These are phyloP conservation scores for Lichtheimia corymbifera DNA, from an alignment of 371 early-diverging fungal species.

Conservation along the genomic window DNA sequence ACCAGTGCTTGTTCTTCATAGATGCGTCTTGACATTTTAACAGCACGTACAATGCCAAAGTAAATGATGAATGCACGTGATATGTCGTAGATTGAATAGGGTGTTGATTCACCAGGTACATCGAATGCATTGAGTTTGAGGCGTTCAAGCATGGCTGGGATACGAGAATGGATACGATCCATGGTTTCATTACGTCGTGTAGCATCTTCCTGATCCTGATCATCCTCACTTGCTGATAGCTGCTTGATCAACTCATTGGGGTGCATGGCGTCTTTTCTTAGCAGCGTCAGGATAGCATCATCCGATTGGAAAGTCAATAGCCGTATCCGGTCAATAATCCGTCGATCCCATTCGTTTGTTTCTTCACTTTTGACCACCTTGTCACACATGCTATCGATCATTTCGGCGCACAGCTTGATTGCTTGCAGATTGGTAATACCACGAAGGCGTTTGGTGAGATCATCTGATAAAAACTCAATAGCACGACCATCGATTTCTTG, in stretches of 20 bases:
- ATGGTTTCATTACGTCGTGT: neutral
- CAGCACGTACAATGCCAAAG: neutral
- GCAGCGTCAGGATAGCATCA: too few relatives aligned
- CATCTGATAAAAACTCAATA: neutral
- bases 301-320: too few relatives aligned
- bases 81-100: neutral
- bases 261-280: too few relatives aligned
- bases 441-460: neutral
- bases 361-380: neutral
- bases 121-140: neutral
- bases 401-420: neutral
- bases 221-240: neutral
- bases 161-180: neutral
- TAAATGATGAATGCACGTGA: neutral
- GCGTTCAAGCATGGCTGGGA: neutral
- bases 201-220: neutral
- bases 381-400: neutral
- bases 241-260: neutral
- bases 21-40: neutral
- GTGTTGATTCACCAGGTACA: neutral
- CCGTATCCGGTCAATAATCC: neutral
- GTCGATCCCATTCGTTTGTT: neutral
- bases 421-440: neutral
- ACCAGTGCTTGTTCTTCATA: neutral
- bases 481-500: neutral